Evolutionary conservation across 1,284 basidiomycete genomes (phyloP).

Genomic region (Mrakiaceae sp.): DNA sequence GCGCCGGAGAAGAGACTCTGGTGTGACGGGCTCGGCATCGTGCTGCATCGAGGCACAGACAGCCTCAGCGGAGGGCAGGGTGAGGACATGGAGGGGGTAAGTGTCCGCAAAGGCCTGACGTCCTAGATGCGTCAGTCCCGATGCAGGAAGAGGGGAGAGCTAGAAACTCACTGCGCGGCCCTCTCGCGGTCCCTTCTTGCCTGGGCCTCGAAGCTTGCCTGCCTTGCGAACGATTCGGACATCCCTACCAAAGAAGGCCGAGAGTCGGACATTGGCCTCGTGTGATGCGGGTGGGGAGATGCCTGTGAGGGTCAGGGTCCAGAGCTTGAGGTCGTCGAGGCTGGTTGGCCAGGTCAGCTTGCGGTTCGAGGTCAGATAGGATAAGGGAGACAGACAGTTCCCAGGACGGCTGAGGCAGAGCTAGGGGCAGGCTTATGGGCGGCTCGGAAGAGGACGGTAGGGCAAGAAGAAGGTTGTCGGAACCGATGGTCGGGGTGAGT

Average conservation of each 20-base stretch:
- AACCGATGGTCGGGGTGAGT: not conserved
- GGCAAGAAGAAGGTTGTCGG: not conserved
- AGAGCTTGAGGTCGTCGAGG: not conserved
- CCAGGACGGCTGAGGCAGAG: not conserved
- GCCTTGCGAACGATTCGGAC: conserved; percentile 3
- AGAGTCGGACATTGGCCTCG: not conserved
- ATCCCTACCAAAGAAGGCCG: not conserved
- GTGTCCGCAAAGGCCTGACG: conserved; percentile 13
- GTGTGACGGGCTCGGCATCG: not conserved
- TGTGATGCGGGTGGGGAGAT: conserved; percentile 5
- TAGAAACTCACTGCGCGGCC: not conserved
- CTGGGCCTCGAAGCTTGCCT: not conserved
- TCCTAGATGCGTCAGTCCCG: not conserved
- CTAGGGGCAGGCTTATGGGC: not conserved
- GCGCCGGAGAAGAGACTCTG: not conserved
- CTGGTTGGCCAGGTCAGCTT: not conserved
- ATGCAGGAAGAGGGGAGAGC: not conserved
- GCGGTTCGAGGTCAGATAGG: too few species aligned
- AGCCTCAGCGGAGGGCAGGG: not conserved
- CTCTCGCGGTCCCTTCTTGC: conserved; percentile 2
- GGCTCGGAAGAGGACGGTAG: not conserved
- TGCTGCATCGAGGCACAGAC: not conserved
- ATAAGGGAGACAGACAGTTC: too few species aligned
- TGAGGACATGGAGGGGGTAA: conserved; percentile 13
- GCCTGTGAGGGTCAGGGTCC: conserved; percentile 6